Conservation (phyloP, 2,329 filamentous ascomycete species). For the Tolypocladium guangdongense region DNA sequence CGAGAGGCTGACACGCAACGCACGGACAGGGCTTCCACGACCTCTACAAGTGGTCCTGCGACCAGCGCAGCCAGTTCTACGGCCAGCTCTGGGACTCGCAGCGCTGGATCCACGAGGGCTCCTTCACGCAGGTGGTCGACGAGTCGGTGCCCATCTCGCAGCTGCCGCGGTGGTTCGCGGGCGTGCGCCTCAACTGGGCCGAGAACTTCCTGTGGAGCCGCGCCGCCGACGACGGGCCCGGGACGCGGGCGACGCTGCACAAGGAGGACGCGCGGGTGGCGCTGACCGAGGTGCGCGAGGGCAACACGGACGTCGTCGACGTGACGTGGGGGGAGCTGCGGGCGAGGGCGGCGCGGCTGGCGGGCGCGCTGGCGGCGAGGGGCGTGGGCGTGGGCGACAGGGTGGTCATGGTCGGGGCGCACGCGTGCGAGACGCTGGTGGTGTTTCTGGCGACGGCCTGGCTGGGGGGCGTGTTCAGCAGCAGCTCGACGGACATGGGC, state of each 20-base stretch:
- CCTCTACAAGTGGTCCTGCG: constrained; percentile 58
- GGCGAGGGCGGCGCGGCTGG: constrained; percentile 42
- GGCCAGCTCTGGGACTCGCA: constrained; percentile 48
- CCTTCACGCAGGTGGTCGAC: constrained; percentile 52
- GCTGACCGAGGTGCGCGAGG: constrained; percentile 62
- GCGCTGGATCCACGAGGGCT: constrained; percentile 52
- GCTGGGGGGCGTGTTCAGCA: constrained; percentile 66
- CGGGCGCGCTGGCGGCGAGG: constrained; percentile 53
- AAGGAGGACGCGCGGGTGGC: constrained; percentile 66
- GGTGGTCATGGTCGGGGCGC: constrained; percentile 63
- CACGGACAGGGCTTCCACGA: constrained; percentile 50
- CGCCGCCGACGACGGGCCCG: constrained; percentile 26
- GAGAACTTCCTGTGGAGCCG: constrained; percentile 66
- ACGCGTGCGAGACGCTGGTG: constrained; percentile 62
- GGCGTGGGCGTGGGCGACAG: constrained; percentile 64
- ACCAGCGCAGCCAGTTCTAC: constrained; percentile 54
- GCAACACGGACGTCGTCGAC: constrained; percentile 41
- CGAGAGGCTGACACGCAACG: background rate
- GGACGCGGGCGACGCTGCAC: constrained; percentile 36
- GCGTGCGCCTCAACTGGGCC: constrained; percentile 63
- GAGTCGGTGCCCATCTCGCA: constrained; percentile 57
- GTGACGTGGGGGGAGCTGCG: constrained; percentile 61
- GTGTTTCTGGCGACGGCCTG: constrained; percentile 60
- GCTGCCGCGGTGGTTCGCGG: constrained; percentile 68
- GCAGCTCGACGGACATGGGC: constrained; percentile 74